Evolutionary conservation across 2,329 filamentous ascomycete species (phyloP).

Genomic region (Boeremia lycopersici): DNA sequence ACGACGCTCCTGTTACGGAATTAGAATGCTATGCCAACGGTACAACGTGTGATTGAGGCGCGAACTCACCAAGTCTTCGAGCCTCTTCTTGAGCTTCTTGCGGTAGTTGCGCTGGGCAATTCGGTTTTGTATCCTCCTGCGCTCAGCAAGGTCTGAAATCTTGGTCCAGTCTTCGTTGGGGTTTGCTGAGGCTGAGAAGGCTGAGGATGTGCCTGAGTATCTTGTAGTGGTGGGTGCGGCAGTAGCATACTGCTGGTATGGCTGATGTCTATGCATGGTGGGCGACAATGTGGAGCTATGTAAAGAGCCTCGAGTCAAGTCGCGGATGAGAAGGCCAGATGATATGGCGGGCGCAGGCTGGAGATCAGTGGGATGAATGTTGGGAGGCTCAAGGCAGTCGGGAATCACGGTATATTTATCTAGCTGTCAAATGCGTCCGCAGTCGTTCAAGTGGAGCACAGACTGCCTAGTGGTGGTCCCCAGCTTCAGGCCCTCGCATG

Average conservation of each 20-base stretch:
- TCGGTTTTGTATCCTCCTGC: constrained; percentile 92
- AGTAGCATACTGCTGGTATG: constrained; percentile 52
- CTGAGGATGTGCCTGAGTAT: constrained; percentile 85
- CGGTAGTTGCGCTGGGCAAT: constrained; percentile 98
- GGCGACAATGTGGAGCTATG: constrained; percentile 15
- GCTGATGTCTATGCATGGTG: constrained; percentile 53
- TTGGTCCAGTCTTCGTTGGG: constrained; percentile 99
- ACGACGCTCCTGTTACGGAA: constrained; percentile 63
- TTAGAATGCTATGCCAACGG: constrained; percentile 24
- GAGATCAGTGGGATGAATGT: constrained; percentile 23
- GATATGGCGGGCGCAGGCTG: constrained; percentile 23
- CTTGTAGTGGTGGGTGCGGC: constrained; percentile 55
- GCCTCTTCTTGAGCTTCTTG: constrained; percentile 90
- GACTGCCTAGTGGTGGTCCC: constrained; percentile 36
- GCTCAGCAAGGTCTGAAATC: constrained; percentile 95
- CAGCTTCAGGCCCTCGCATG: constrained; percentile 40
- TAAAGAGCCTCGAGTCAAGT: constrained; percentile 8
- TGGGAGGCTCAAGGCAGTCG: constrained; percentile 32
- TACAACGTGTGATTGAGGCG: constrained; percentile 14
- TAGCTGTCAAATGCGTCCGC: constrained; percentile 32
- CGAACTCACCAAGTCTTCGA: constrained; percentile 69
- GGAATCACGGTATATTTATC: constrained; percentile 40
- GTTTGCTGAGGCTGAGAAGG: constrained; percentile 92
- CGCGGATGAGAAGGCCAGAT: constrained; percentile 20
- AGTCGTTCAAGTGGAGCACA: constrained; percentile 38